Conservation (phyloP, 768 basidiomycete species). For the Dentipellis sp. region DNA sequence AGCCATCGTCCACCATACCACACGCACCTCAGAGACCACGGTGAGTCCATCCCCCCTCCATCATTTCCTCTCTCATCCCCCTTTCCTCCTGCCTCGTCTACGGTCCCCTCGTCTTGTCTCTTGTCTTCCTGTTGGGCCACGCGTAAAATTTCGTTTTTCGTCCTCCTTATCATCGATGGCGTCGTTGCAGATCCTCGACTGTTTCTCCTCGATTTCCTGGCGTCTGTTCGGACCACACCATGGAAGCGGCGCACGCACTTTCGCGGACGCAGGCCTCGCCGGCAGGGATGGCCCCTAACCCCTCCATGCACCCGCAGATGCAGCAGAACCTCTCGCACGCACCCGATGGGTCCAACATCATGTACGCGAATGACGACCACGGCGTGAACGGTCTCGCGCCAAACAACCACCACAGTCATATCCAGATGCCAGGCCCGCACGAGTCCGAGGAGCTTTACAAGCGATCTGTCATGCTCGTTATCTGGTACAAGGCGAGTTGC, state of each 20-base stretch:
- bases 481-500: conserved; percentile 54
- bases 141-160: background rate
- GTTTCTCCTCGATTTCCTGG: background rate
- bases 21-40: conserved; percentile 1
- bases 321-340: background rate
- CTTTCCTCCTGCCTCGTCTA: background rate
- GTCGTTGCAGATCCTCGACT: background rate
- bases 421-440: conserved; percentile 3
- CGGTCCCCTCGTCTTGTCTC: background rate
- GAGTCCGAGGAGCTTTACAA: conserved; percentile 28
- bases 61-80: background rate
- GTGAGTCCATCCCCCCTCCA: background rate
- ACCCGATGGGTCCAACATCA: conserved; percentile 1
- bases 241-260: background rate
- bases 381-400: background rate
- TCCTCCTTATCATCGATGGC: background rate
- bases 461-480: conserved; percentile 53
- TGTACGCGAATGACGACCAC: conserved; percentile 9
- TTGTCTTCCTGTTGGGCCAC: background rate
- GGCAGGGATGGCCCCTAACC: background rate
- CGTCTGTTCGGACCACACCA: background rate
- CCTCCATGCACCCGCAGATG: background rate
- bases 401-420: background rate
- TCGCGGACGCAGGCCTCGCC: background rate
- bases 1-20: background rate